Evolutionary conservation across 495 filamentous ascomycete species (phyloP).

Genomic region (Durotheca rogersii): DNA sequence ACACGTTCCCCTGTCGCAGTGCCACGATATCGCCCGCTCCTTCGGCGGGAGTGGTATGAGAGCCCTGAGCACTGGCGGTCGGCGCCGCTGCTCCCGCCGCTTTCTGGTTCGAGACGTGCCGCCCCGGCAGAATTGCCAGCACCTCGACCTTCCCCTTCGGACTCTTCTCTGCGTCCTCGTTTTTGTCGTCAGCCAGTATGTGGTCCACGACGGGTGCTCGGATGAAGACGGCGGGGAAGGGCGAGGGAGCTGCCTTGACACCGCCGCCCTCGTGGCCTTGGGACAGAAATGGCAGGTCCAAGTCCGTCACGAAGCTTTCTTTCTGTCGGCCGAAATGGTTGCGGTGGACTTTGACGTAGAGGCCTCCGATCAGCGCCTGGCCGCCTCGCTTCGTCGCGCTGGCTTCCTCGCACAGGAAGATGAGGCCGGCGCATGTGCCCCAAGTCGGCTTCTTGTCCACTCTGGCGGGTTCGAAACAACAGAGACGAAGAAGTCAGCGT

Average conservation of each 20-base stretch:
- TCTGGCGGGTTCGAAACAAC: constrained; percentile 25
- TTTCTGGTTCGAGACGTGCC: constrained; percentile 38
- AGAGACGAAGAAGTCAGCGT: constrained; percentile 14
- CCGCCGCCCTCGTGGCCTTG: constrained; percentile 35
- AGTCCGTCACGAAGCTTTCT: constrained; percentile 82
- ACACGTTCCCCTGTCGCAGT: constrained; percentile 88
- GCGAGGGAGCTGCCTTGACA: constrained; percentile 54
- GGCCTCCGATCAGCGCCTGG: constrained; percentile 88
- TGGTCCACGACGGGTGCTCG: constrained; percentile 90
- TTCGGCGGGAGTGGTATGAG: constrained; percentile 27
- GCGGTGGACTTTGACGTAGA: constrained; percentile 88
- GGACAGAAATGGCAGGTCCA: constrained; percentile 72
- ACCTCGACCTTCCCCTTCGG: constrained; percentile 53
- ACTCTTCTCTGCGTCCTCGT: constrained; percentile 23
- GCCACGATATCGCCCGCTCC: constrained; percentile 83
- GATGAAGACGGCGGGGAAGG: constrained; percentile 88
- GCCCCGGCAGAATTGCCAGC: constrained; percentile 55
- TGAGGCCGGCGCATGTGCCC: constrained; percentile 96
- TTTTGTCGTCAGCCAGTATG: constrained; percentile 60
- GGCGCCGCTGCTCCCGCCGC: constrained; percentile 21
- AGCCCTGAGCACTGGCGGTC: constrained; percentile 6
- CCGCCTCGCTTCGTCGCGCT: constrained; percentile 87
- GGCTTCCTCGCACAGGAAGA: constrained; percentile 84
- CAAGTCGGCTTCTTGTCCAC: constrained; percentile 80
- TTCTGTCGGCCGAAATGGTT: constrained; percentile 95